Conservation (phyloP, 345 rosid genomes). For the Mallotus nudiflorus region DNA sequence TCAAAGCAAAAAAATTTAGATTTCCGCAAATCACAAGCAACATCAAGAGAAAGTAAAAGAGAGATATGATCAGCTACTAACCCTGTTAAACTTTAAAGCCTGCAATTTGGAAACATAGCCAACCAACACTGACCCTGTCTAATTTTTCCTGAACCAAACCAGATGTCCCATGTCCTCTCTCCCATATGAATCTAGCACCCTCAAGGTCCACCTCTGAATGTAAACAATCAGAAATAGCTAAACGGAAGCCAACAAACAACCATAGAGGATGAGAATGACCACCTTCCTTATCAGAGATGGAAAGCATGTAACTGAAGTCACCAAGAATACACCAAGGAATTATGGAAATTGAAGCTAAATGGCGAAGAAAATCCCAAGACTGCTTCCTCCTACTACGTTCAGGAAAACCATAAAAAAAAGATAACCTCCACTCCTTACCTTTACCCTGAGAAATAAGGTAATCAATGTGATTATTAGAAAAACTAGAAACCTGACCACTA, state of each 20-base stretch:
- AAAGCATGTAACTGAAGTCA: background rate
- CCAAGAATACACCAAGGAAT: constrained; percentile 2
- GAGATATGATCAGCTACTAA: too few relatives aligned
- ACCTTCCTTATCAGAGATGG: background rate
- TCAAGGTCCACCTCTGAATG: background rate
- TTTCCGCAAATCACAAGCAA: too few relatives aligned
- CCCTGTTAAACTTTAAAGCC: too few relatives aligned
- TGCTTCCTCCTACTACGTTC: background rate
- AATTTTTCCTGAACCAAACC: too few relatives aligned
- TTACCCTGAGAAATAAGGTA: background rate
- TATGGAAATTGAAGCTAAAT: background rate
- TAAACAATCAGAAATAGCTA: background rate
- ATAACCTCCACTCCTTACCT: background rate
- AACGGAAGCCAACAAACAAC: background rate
- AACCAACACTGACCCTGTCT: too few relatives aligned
- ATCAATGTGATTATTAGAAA: too few relatives aligned
- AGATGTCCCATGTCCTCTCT: background rate
- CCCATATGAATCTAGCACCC: background rate
- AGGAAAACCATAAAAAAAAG: background rate
- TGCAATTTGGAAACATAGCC: too few relatives aligned
- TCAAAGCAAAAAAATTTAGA: too few relatives aligned
- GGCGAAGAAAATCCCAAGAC: background rate
- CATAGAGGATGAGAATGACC: background rate
- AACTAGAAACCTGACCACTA: too few relatives aligned
- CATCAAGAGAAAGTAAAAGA: too few relatives aligned